Evolutionary conservation across 495 filamentous ascomycete species (phyloP).

Genomic region (Sordaria brevicollis): DNA sequence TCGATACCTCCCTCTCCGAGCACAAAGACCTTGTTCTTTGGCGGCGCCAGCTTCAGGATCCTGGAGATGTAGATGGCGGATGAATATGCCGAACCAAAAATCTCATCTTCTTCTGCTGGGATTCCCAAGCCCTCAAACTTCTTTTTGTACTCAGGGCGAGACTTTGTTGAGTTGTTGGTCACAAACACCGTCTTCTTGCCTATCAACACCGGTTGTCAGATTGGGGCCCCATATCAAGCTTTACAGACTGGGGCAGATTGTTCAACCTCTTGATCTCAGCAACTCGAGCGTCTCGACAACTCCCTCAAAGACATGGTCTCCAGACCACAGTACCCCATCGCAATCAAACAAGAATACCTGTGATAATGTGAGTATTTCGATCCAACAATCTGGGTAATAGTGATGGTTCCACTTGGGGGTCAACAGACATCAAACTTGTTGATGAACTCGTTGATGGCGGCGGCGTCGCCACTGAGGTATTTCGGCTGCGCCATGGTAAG

Average conservation of each 20-base stretch:
- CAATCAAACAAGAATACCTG: slow-evolving; percentile 95
- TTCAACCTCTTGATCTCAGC: slow-evolving; percentile 64
- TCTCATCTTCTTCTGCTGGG: slow-evolving; percentile 69
- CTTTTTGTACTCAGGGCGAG: slow-evolving; percentile 80
- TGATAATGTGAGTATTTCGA: not conserved
- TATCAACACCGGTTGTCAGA: slow-evolving; percentile 20
- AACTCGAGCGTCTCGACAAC: slow-evolving; percentile 74
- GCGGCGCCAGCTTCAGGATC: slow-evolving; percentile 64
- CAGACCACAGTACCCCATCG: slow-evolving; percentile 96
- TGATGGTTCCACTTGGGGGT: slow-evolving; percentile 1
- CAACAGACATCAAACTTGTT: slow-evolving; percentile 80
- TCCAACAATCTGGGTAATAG: not conserved
- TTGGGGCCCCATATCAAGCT: not conserved
- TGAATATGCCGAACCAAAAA: slow-evolving; percentile 93
- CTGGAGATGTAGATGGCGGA: slow-evolving; percentile 92
- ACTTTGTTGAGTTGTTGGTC: slow-evolving; percentile 98
- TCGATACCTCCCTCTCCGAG: slow-evolving; percentile 89
- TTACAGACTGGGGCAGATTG: not conserved
- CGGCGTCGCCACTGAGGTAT: slow-evolving; percentile 71
- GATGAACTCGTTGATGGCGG: slow-evolving; percentile 69
- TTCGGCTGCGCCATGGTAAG: slow-evolving; percentile 36
- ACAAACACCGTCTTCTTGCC: slow-evolving; percentile 94
- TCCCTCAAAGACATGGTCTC: slow-evolving; percentile 75
- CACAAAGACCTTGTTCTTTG: slow-evolving; percentile 87
- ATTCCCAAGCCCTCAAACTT: slow-evolving; percentile 81